Percentiles rank a stretch among this genome's conserved stretches.
Evolutionary conservation across 2,329 filamentous ascomycete genomes (phyloP).

Genomic region (Penicillium griseofulvum): DNA sequence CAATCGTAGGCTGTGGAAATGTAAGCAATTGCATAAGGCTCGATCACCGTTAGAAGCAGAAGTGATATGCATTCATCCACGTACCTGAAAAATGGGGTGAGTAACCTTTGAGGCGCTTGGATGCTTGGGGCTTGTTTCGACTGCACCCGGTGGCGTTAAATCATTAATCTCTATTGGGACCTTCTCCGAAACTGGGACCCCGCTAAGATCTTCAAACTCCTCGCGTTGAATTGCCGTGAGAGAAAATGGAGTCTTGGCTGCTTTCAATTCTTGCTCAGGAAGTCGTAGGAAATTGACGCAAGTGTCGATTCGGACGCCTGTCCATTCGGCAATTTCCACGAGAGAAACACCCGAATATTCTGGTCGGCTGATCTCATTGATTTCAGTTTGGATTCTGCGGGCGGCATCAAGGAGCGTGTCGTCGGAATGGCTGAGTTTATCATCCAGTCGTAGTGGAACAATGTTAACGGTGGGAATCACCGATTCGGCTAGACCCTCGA

Average conservation of each 20-base stretch:
- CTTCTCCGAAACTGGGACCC: neutral
- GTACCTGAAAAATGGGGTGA: conserved; percentile 18
- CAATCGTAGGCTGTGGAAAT: conserved; percentile 22
- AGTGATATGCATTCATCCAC: conserved; percentile 9
- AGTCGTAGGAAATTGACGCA: conserved; percentile 79
- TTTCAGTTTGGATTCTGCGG: conserved; percentile 62
- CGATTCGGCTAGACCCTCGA: conserved; percentile 51
- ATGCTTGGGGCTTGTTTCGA: neutral
- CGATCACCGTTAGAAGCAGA: neutral
- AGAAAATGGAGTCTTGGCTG: neutral
- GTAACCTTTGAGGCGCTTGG: conserved; percentile 8
- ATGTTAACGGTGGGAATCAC: conserved; percentile 74
- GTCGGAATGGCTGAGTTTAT: conserved; percentile 18
- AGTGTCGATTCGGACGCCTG: conserved; percentile 64
- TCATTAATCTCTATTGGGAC: conserved; percentile 8
- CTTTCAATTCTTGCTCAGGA: conserved; percentile 35
- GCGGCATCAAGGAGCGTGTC: conserved; percentile 53
- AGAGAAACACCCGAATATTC: conserved; percentile 61
- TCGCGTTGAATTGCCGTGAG: conserved; percentile 13
- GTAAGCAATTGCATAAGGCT: conserved; percentile 17
- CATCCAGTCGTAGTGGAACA: conserved; percentile 64
- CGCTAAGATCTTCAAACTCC: conserved; percentile 8
- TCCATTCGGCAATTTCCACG: conserved; percentile 73
- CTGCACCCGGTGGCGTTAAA: conserved; percentile 6
- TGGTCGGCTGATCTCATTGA: conserved; percentile 58